Percentiles rank a stretch among this genome's conserved stretches.
These are phyloP conservation scores for Nepenthes mirabilis DNA, from an alignment of 148 eudicot genomes.

Conservation along the genomic window DNA sequence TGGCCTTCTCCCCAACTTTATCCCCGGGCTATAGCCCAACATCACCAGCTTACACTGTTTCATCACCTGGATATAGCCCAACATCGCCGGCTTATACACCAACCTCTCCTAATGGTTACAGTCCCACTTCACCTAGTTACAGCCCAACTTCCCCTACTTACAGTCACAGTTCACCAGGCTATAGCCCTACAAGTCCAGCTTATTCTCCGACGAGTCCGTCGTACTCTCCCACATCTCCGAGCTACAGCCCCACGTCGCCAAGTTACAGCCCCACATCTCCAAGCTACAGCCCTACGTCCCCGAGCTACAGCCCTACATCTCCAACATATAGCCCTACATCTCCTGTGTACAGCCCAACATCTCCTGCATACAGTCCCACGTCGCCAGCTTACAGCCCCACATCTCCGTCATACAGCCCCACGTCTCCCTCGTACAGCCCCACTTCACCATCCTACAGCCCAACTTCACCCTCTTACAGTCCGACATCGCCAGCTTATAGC, in stretches of 20 bases:
- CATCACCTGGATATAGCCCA: not conserved
- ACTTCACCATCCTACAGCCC: conserved; percentile 38
- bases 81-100: conserved; percentile 18
- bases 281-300: conserved; percentile 35
- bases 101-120: conserved; percentile 24
- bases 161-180: conserved; percentile 23
- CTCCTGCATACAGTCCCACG: conserved; percentile 42
- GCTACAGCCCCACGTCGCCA: conserved; percentile 38
- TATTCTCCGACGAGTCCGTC: conserved; percentile 24
- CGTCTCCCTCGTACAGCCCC: conserved; percentile 37
- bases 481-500: conserved; percentile 36
- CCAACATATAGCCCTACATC: conserved; percentile 31
- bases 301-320: conserved; percentile 33
- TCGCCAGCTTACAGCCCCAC: conserved; percentile 41
- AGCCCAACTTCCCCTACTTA: conserved; percentile 27
- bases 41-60: not conserved
- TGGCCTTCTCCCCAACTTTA: conserved; percentile 10
- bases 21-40: not conserved
- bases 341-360: conserved; percentile 33
- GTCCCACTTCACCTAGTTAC: conserved; percentile 33
- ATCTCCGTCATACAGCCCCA: conserved; percentile 36
- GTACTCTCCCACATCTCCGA: conserved; percentile 22
- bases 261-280: conserved; percentile 39
- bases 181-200: conserved; percentile 27
- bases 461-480: conserved; percentile 34